Conservation (phyloP, 495 filamentous ascomycete genomes). For the Annulohypoxylon maeteangense region DNA sequence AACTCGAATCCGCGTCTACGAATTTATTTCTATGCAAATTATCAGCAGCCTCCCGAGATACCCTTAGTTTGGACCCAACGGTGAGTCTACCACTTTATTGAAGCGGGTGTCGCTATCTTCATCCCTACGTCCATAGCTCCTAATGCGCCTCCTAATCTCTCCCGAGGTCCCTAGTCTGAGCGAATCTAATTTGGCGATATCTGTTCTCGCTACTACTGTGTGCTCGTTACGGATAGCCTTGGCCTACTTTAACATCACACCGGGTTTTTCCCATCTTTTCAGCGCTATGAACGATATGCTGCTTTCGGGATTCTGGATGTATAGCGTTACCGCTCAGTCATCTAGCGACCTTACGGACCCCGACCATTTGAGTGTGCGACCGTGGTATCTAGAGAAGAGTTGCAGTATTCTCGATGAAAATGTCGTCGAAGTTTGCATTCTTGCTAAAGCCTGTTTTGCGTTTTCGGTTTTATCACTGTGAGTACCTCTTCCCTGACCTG, state of each 20-base stretch:
- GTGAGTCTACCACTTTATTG: conserved; percentile 28
- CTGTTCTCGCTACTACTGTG: conserved; percentile 23
- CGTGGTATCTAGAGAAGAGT: conserved; percentile 39
- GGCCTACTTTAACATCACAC: conserved; percentile 1
- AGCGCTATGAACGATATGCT: conserved; percentile 31
- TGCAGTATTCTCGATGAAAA: conserved; percentile 9
- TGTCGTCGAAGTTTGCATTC: conserved; percentile 15
- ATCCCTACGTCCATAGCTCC: not conserved
- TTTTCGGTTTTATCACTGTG: conserved; percentile 39
- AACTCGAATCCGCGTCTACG: conserved; percentile 44
- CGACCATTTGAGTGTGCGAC: conserved; percentile 30
- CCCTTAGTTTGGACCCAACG: conserved; percentile 43
- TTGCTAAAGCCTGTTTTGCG: conserved; percentile 36
- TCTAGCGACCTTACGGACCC: conserved; percentile 35
- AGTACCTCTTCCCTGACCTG: conserved; percentile 13
- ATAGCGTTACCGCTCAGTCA: conserved; percentile 34
- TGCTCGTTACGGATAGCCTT: conserved; percentile 19
- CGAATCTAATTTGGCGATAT: conserved; percentile 35
- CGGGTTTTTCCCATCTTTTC: conserved; percentile 2
- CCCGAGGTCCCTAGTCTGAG: conserved; percentile 18
- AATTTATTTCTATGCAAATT: conserved; percentile 50
- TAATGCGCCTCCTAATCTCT: conserved; percentile 5
- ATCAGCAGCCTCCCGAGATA: conserved; percentile 39
- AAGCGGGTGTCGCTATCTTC: not conserved
- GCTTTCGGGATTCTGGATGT: conserved; percentile 42